Conservation (phyloP, 2,329 filamentous ascomycete species). For the Ophiostoma montium region DNA sequence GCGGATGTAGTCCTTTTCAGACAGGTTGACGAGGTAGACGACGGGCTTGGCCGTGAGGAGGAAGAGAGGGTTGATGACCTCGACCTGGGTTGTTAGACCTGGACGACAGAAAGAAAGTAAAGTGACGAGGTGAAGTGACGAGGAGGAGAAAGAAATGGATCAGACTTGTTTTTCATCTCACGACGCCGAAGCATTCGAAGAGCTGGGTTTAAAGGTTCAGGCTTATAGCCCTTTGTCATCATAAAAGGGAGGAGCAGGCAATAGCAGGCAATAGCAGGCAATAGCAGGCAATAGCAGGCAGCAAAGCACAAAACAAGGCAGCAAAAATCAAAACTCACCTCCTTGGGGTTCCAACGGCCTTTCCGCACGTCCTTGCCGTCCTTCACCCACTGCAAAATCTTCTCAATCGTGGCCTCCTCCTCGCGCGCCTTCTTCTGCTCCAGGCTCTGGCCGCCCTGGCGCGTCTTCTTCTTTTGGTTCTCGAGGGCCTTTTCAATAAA, state of each 20-base stretch:
- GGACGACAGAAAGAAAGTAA: background rate
- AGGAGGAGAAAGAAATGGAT: background rate
- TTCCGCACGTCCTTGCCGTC: constrained; percentile 89
- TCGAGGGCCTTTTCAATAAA: constrained; percentile 94
- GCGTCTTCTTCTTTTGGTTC: constrained; percentile 83
- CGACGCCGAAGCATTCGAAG: constrained; percentile 69
- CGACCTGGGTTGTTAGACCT: constrained; percentile 46
- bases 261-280: constrained; percentile 9
- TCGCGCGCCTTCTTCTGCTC: constrained; percentile 97
- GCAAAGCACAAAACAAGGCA: background rate
- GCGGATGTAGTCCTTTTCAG: constrained; percentile 90
- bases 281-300: background rate
- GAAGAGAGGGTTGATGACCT: constrained; percentile 93
- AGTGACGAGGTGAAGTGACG: background rate
- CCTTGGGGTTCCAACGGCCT: constrained; percentile 78
- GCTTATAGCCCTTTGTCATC: constrained; percentile 98
- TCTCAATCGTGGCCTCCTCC: constrained; percentile 86
- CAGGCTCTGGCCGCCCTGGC: constrained; percentile 82
- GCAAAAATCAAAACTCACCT: constrained; percentile 50
- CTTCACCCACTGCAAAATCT: constrained; percentile 69
- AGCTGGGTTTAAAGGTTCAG: constrained; percentile 98
- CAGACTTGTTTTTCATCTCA: constrained; percentile 57
- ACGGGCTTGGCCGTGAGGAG: constrained; percentile 93
- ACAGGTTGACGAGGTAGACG: constrained; percentile 92
- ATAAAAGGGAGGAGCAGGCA: constrained; percentile 36